Percentiles rank a stretch among this genome's conserved stretches.
Conservation (phyloP, 805 yeast species). For the Ogataea paraovalis region DNA sequence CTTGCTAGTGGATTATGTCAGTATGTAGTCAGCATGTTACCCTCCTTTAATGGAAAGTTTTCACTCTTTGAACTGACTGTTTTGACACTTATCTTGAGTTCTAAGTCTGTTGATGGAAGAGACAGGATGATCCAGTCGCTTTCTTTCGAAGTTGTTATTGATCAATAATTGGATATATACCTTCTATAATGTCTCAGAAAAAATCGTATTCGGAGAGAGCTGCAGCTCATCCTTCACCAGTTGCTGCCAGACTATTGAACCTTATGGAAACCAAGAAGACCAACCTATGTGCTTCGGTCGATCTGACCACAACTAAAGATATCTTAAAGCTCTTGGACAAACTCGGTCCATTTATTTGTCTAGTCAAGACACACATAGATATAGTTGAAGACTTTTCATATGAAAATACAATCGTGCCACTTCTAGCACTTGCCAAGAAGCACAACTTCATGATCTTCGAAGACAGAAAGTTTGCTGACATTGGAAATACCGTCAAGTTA, state of each 20-base stretch:
- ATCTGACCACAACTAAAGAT: slow-evolving; percentile 77
- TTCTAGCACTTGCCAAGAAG: slow-evolving; percentile 66
- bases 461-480: slow-evolving; percentile 97
- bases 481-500: slow-evolving; percentile 93
- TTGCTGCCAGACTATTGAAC: slow-evolving; percentile 68
- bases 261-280: slow-evolving; percentile 79
- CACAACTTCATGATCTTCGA: slow-evolving; percentile 91
- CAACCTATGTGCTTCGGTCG: slow-evolving; percentile 92
- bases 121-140: no score
- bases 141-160: no score
- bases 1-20: background rate
- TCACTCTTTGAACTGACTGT: background rate
- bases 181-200: background rate
- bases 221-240: slow-evolving; percentile 62
- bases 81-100: no score
- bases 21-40: background rate
- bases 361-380: slow-evolving; percentile 93
- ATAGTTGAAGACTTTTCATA: slow-evolving; percentile 84
- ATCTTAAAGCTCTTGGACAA: slow-evolving; percentile 67
- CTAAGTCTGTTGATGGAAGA: no score
- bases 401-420: slow-evolving; percentile 74
- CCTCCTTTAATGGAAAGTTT: background rate
- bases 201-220: slow-evolving; percentile 67
- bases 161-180: background rate
- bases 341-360: slow-evolving; percentile 87